Conservation (phyloP, 2,329 filamentous ascomycete genomes). For the Fusarium sublunatum region DNA sequence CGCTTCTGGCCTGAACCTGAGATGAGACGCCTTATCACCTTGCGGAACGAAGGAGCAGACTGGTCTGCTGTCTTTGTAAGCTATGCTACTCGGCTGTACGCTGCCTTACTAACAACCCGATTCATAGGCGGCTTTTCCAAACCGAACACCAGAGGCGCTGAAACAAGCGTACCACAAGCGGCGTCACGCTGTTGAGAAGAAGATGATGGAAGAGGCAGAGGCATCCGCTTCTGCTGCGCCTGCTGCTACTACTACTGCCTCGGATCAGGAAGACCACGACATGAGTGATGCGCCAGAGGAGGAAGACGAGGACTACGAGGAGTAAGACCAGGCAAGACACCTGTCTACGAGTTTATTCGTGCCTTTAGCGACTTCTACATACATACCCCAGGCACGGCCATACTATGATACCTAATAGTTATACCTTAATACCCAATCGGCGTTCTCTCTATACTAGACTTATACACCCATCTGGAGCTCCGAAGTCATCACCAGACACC, state of each 20-base stretch:
- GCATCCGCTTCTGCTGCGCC: not conserved
- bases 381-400: no score
- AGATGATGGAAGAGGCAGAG: slow-evolving; percentile 6
- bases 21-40: slow-evolving; percentile 6
- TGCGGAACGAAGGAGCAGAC: not conserved
- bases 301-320: not conserved
- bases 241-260: not conserved
- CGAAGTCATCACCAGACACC: no score
- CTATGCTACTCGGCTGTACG: fast-evolving
- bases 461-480: no score
- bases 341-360: not conserved
- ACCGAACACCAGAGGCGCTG: slow-evolving; percentile 5
- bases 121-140: not conserved
- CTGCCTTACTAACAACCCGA: not conserved
- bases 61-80: slow-evolving; percentile 2
- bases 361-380: no score
- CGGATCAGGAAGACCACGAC: not conserved
- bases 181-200: not conserved
- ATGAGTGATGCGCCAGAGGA: not conserved
- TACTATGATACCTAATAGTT: no score
- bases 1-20: slow-evolving; percentile 20
- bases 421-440: no score
- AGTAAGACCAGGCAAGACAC: not conserved
- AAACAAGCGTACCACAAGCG: slow-evolving; percentile 25
- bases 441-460: no score